A percentile compares a stretch with the other conserved stretches of the same genome.
These are phyloP conservation scores for Nitzschia inconspicua DNA, from an alignment of 108 stramenopile genomes.

Conservation along the genomic window DNA sequence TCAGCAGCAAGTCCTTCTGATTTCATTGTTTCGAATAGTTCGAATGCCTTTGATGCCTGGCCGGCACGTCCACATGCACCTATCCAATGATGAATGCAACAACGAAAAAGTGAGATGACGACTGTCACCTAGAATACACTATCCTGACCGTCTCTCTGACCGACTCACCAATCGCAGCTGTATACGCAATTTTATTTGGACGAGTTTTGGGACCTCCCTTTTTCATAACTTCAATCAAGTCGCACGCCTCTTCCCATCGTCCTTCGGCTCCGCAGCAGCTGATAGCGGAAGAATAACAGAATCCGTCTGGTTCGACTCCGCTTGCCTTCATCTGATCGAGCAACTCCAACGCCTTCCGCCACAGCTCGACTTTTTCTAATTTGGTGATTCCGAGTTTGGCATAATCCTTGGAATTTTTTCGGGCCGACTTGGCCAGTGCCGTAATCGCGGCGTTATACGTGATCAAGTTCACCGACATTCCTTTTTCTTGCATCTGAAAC, in stretches of 20 bases:
- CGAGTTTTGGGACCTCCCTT: conserved; percentile 39
- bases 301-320: conserved; percentile 65
- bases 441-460: conserved; percentile 78
- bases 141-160: neutral
- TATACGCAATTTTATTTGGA: conserved; percentile 72
- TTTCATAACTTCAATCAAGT: conserved; percentile 67
- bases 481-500: conserved; percentile 51
- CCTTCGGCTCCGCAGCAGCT: conserved; percentile 76
- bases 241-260: conserved; percentile 72
- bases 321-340: conserved; percentile 63
- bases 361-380: conserved; percentile 36
- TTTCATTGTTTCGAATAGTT: conserved; percentile 71
- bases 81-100: neutral
- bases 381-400: neutral
- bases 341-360: conserved; percentile 47
- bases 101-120: neutral
- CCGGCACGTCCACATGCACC: conserved; percentile 59
- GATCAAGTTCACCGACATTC: conserved; percentile 63
- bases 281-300: conserved; percentile 74
- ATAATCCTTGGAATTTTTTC: neutral
- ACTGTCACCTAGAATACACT: neutral
- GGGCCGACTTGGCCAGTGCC: conserved; percentile 57
- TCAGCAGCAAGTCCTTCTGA: conserved; percentile 55
- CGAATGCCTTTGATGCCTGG: conserved; percentile 54
- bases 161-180: conserved; percentile 54